Conservation (phyloP, 139 green algal genomes). For the Chlamydomonas sphaeroides region DNA sequence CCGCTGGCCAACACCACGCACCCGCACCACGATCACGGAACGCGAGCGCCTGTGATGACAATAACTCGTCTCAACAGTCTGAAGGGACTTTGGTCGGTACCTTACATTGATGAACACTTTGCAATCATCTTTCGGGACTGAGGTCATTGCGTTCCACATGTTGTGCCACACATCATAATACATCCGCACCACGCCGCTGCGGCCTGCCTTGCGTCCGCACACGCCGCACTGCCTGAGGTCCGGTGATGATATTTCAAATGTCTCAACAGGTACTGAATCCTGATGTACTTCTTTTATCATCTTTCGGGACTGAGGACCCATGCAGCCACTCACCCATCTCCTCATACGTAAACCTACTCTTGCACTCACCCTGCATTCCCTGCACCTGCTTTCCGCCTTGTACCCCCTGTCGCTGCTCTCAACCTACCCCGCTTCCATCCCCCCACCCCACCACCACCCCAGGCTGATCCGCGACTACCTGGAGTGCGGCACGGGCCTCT, state of each 20-base stretch:
- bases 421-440: neutral
- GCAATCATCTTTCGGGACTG: constrained; percentile 38
- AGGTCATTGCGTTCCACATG: neutral
- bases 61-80: constrained; percentile 32
- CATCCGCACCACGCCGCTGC: too few relatives aligned
- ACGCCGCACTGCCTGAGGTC: neutral
- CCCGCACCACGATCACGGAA: too few relatives aligned
- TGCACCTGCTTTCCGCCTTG: neutral
- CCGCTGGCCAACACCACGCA: too few relatives aligned
- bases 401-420: neutral
- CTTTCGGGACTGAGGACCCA: too few relatives aligned
- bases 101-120: constrained; percentile 4
- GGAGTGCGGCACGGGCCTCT: constrained; percentile 59
- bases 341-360: too few relatives aligned
- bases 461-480: constrained; percentile 89
- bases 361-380: too few relatives aligned
- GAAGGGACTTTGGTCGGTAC: constrained; percentile 41
- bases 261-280: constrained; percentile 33
- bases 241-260: constrained; percentile 6
- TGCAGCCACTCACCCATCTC: too few relatives aligned
- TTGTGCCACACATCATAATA: neutral
- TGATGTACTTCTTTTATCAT: too few relatives aligned
- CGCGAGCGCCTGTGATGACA: constrained; percentile 22
- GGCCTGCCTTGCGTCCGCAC: too few relatives aligned
- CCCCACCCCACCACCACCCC: neutral